Evolutionary conservation across 768 basidiomycete species (phyloP).

Genomic region (Termitomyces heimii): DNA sequence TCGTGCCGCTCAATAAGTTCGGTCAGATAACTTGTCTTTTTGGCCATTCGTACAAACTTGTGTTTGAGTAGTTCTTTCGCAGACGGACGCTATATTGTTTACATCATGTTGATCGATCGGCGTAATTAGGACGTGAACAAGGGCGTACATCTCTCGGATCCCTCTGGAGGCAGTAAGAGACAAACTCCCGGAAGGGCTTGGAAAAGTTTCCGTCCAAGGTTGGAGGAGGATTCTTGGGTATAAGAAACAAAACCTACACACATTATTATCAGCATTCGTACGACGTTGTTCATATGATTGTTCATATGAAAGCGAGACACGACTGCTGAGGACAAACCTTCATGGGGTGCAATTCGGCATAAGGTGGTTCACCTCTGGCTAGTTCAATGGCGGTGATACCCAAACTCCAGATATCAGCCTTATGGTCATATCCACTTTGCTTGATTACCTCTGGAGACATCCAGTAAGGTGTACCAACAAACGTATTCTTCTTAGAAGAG

Average conservation of each 20-base stretch:
- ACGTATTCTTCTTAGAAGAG: slow-evolving; percentile 96
- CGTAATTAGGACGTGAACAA: neutral
- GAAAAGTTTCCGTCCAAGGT: slow-evolving; percentile 87
- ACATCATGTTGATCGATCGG: slow-evolving; percentile 8
- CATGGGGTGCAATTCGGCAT: slow-evolving; percentile 98
- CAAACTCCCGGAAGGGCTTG: slow-evolving; percentile 91
- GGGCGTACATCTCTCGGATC: slow-evolving; percentile 83
- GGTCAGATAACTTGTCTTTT: slow-evolving; percentile 90
- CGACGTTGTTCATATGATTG: neutral
- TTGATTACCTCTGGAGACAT: slow-evolving; percentile 99
- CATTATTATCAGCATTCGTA: neutral
- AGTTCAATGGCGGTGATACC: slow-evolving; percentile 98
- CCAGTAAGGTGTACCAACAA: slow-evolving; percentile 98
- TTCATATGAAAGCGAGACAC: neutral
- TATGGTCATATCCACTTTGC: slow-evolving; percentile 98
- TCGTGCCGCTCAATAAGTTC: slow-evolving; percentile 95
- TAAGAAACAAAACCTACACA: slow-evolving; percentile 87
- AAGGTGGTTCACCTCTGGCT: slow-evolving; percentile 96
- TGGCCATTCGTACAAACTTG: slow-evolving; percentile 92
- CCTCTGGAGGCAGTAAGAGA: slow-evolving; percentile 85
- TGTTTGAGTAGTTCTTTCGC: slow-evolving; percentile 96
- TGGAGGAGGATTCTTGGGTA: slow-evolving; percentile 96
- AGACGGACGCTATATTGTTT: slow-evolving; percentile 68
- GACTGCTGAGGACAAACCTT: slow-evolving; percentile 48
- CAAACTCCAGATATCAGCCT: slow-evolving; percentile 98